These are phyloP conservation scores for Elsinoe necatrix DNA, from an alignment of 2,329 filamentous ascomycete genomes.

Conservation along the genomic window DNA sequence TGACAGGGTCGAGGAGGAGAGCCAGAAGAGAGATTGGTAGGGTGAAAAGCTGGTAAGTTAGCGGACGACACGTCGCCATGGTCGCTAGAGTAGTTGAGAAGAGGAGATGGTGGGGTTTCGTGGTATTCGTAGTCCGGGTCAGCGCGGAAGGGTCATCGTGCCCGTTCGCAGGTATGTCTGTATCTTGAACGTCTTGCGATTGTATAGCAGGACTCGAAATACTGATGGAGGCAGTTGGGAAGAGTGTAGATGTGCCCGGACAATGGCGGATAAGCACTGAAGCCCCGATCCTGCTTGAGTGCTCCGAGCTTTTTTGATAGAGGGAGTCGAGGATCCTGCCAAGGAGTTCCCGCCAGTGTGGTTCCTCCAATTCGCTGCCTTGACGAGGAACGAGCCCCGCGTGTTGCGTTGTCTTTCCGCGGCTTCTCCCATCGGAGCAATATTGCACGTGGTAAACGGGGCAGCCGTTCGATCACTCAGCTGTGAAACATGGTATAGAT, in stretches of 20 bases:
- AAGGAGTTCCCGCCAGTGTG: not conserved
- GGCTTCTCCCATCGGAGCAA: not conserved
- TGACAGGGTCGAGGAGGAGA: not conserved
- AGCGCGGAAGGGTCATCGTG: conserved; percentile 12
- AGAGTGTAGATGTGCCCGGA: not conserved
- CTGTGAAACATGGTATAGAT: not conserved
- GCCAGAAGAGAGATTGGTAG: not conserved
- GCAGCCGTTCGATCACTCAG: conserved; percentile 4
- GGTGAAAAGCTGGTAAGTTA: not conserved
- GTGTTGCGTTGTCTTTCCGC: not conserved
- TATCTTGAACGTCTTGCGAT: not conserved
- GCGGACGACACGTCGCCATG: not conserved
- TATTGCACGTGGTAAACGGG: not conserved
- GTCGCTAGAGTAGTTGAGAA: not conserved
- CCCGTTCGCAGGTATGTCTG: not conserved
- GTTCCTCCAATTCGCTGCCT: not conserved
- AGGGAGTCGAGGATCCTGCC: not conserved
- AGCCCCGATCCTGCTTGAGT: not conserved
- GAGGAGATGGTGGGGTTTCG: not conserved
- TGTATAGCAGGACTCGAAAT: not conserved
- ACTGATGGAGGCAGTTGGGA: not conserved
- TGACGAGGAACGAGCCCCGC: not conserved
- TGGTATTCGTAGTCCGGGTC: conserved; percentile 1
- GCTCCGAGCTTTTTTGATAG: not conserved
- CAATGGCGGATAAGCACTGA: not conserved